phyloP scores from a whole-genome alignment of 352 stramenopile genomes.

The Pythium phragmitis region DNA sequence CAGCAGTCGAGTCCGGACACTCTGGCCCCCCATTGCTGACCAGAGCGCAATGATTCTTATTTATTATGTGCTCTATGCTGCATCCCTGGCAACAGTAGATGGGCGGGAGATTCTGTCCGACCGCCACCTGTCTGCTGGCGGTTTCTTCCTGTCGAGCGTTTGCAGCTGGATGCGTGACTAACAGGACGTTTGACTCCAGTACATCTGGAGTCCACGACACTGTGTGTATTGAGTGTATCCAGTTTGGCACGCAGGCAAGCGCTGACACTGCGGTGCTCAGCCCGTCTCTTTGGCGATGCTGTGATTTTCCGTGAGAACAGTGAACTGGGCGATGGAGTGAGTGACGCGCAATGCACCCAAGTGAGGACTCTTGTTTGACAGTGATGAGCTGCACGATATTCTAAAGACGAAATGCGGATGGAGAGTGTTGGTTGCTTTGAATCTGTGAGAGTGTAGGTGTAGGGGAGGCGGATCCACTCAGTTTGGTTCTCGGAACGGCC shows the following conservation, averaged over 20 bases:
- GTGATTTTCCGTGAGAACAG: not conserved
- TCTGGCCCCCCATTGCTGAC: too few relatives aligned
- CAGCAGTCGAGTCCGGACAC: too few relatives aligned
- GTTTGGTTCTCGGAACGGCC: not conserved
- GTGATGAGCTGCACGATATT: not conserved
- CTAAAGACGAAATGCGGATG: not conserved
- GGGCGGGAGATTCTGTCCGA: not conserved
- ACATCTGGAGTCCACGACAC: not conserved
- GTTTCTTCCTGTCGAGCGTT: not conserved
- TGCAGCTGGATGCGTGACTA: slow-evolving; percentile 10
- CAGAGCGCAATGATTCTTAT: not conserved
- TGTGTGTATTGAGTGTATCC: not conserved
- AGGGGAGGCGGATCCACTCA: slow-evolving; percentile 26
- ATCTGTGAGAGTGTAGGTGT: slow-evolving; percentile 4
- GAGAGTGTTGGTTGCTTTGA: not conserved
- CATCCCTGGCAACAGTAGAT: not conserved
- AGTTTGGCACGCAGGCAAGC: slow-evolving; percentile 1
- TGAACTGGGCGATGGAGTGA: not conserved
- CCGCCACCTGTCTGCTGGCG: not conserved
- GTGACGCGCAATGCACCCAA: not conserved
- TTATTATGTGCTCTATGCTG: not conserved
- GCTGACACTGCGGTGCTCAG: too few relatives aligned
- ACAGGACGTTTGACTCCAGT: not conserved
- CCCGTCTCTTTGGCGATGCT: not conserved
- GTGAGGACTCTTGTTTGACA: too few relatives aligned